These are phyloP conservation scores for Penicillium malachiteum DNA, from an alignment of 495 filamentous ascomycete genomes.

Conservation along the genomic window DNA sequence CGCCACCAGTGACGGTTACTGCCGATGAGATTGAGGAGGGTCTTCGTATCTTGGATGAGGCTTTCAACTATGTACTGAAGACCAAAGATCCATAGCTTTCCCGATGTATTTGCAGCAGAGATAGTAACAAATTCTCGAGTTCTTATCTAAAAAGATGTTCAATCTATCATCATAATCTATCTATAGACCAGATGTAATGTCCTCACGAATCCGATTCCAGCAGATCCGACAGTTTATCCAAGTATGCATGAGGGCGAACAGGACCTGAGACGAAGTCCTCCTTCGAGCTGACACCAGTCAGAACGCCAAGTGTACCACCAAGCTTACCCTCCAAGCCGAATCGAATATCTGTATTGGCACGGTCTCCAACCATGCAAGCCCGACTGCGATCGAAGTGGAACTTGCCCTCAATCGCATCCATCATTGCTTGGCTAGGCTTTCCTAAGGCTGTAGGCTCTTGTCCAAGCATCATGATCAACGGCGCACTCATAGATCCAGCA, in stretches of 20 bases:
- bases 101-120: too few relatives aligned
- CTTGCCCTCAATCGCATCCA: slow-evolving; percentile 97
- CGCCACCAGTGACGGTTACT: slow-evolving; percentile 55
- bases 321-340: slow-evolving; percentile 91
- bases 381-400: slow-evolving; percentile 80
- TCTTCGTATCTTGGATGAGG: slow-evolving; percentile 18
- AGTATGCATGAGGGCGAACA: slow-evolving; percentile 73
- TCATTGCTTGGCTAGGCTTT: slow-evolving; percentile 98
- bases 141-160: too few relatives aligned
- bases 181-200: too few relatives aligned
- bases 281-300: slow-evolving; percentile 85
- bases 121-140: too few relatives aligned
- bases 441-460: slow-evolving; percentile 74
- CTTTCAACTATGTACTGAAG: neutral
- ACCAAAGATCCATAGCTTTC: neutral
- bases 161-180: too few relatives aligned
- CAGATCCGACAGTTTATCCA: slow-evolving; percentile 81
- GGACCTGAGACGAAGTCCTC: slow-evolving; percentile 73
- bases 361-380: slow-evolving; percentile 95
- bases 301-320: slow-evolving; percentile 85
- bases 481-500: slow-evolving; percentile 78
- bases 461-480: slow-evolving; percentile 70
- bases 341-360: slow-evolving; percentile 91
- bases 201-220: slow-evolving; percentile 24
- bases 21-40: slow-evolving; percentile 50